These are phyloP conservation scores for Skeletonema potamos DNA, from an alignment of 108 stramenopile species.

Conservation along the genomic window DNA sequence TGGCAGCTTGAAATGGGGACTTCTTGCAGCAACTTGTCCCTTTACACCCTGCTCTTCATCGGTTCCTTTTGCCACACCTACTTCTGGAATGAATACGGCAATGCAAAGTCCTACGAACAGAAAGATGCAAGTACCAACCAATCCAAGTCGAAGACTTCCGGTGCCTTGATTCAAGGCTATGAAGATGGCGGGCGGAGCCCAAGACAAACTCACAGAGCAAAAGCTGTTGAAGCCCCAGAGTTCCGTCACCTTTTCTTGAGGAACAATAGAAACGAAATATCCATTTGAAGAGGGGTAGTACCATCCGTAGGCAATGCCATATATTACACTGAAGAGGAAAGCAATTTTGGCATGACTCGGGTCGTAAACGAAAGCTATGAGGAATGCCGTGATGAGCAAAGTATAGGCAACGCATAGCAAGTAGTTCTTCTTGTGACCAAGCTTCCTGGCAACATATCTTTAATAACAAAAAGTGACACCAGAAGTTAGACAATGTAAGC, in stretches of 20 bases:
- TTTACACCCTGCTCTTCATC: neutral
- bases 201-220: slow-evolving; percentile 32
- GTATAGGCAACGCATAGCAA: slow-evolving; percentile 13
- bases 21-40: neutral
- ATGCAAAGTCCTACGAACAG: neutral
- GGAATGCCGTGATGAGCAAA: slow-evolving; percentile 10
- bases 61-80: neutral
- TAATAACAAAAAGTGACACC: neutral
- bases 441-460: slow-evolving; percentile 9
- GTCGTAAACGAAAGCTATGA: slow-evolving; percentile 11
- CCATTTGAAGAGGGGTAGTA: slow-evolving; percentile 36
- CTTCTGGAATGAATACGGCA: neutral
- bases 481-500: neutral
- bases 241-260: slow-evolving; percentile 33
- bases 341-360: slow-evolving; percentile 18
- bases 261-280: slow-evolving; percentile 17
- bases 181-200: slow-evolving; percentile 42
- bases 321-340: slow-evolving; percentile 30
- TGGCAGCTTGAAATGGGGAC: too few relatives aligned
- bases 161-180: slow-evolving; percentile 25
- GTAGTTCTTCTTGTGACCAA: slow-evolving; percentile 33
- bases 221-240: slow-evolving; percentile 44
- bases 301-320: slow-evolving; percentile 40
- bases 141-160: slow-evolving; percentile 10
- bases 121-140: neutral